These are phyloP conservation scores for Zasmidium angulare DNA, from an alignment of 2,329 filamentous ascomycete species.

Conservation along the genomic window DNA sequence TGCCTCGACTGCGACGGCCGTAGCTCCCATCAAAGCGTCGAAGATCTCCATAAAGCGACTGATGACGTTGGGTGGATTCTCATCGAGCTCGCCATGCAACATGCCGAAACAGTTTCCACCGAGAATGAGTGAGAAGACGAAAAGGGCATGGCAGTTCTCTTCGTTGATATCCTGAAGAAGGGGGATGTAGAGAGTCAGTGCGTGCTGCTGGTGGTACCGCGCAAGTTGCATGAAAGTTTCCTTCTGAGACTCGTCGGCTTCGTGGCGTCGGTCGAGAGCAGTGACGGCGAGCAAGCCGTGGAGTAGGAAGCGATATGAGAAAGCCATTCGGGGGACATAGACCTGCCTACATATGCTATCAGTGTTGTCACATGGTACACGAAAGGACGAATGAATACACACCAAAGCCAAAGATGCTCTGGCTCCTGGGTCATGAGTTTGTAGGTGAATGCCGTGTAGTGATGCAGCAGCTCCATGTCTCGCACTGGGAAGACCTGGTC, in stretches of 20 bases:
- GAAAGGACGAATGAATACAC: background rate
- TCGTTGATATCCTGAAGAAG: slow-evolving; percentile 21
- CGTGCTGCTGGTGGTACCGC: slow-evolving; percentile 26
- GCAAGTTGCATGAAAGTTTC: slow-evolving; percentile 19
- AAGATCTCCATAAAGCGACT: slow-evolving; percentile 20
- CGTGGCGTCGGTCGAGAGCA: slow-evolving; percentile 18
- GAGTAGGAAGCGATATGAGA: slow-evolving; percentile 20
- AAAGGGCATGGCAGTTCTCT: slow-evolving; percentile 24
- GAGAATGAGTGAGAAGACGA: slow-evolving; percentile 22
- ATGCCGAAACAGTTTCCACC: slow-evolving; percentile 18
- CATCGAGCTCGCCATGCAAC: slow-evolving; percentile 10
- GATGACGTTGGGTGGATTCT: slow-evolving; percentile 8
- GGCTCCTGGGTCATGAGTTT: slow-evolving; percentile 14
- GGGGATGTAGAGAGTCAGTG: slow-evolving; percentile 23
- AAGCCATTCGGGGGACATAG: slow-evolving; percentile 18
- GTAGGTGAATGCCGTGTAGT: slow-evolving; percentile 21
- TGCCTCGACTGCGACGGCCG: slow-evolving; percentile 16
- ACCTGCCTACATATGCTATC: slow-evolving; percentile 1
- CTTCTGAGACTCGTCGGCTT: slow-evolving; percentile 10
- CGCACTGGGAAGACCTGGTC: slow-evolving; percentile 19
- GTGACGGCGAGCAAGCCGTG: slow-evolving; percentile 21
- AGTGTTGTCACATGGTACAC: background rate
- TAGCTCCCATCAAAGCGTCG: slow-evolving; percentile 19
- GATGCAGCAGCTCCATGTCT: slow-evolving; percentile 27
- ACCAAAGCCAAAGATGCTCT: slow-evolving; percentile 15